phyloP scores from a whole-genome alignment of 371 early-diverging fungal species.

The Mucor saturninus region DNA sequence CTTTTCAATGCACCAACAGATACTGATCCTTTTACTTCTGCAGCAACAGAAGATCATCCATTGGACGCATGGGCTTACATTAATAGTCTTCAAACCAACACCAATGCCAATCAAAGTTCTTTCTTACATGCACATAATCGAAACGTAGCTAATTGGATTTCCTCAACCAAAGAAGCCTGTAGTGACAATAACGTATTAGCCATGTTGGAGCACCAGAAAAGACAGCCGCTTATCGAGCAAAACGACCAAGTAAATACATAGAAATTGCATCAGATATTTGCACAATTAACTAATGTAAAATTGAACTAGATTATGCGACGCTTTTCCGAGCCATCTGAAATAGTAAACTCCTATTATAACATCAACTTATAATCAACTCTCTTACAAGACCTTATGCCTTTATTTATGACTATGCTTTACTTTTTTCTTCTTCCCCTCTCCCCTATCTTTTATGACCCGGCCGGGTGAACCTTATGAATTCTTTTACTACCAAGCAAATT shows the following conservation, averaged over 20 bases:
- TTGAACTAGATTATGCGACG: constrained; percentile 22
- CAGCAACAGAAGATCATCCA: constrained; percentile 5
- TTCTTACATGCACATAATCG: constrained; percentile 6
- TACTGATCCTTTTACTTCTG: background rate
- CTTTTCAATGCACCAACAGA: background rate
- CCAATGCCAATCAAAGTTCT: background rate
- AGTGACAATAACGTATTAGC: background rate
- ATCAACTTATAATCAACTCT: constrained; percentile 6
- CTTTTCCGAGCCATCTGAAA: constrained; percentile 14
- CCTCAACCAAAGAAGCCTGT: constrained; percentile 1
- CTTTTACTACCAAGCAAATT: background rate
- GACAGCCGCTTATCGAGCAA: background rate
- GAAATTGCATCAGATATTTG: background rate
- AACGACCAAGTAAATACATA: background rate
- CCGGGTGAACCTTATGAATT: background rate
- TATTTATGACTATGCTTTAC: background rate
- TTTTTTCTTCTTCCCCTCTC: background rate
- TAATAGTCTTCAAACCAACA: constrained; percentile 1
- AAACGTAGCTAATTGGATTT: constrained; percentile 18
- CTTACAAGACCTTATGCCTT: background rate
- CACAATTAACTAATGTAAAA: constrained; percentile 3
- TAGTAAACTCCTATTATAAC: constrained; percentile 11
- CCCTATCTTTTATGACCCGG: background rate
- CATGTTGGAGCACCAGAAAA: constrained; percentile 11
- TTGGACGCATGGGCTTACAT: constrained; percentile 17